Percentiles rank a stretch among this genome's conserved stretches.
These are phyloP conservation scores for Cyberlindnera xishuangbannaensis DNA, from an alignment of 805 yeast species.

Conservation along the genomic window DNA sequence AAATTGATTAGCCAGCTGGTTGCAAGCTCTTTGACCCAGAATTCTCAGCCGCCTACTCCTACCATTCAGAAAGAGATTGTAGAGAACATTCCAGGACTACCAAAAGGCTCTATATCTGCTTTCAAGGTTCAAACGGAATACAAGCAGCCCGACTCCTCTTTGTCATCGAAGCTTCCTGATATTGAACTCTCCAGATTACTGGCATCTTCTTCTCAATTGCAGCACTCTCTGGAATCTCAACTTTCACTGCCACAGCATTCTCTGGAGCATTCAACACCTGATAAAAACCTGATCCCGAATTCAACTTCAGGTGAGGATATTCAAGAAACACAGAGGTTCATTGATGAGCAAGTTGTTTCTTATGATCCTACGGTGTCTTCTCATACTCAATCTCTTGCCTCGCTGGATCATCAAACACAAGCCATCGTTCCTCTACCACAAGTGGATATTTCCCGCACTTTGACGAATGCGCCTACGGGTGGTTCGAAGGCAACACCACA, in stretches of 20 bases:
- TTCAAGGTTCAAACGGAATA: slow-evolving; percentile 23
- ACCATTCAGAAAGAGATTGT: slow-evolving; percentile 4
- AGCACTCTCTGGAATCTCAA: too few relatives aligned
- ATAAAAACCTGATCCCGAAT: too few relatives aligned
- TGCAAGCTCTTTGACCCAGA: slow-evolving; percentile 14
- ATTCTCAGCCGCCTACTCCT: slow-evolving; percentile 7
- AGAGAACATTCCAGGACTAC: slow-evolving; percentile 22
- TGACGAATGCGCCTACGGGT: neutral
- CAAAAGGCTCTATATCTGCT: slow-evolving; percentile 27
- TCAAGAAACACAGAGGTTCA: too few relatives aligned
- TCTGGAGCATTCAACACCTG: too few relatives aligned
- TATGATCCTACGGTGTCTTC: too few relatives aligned
- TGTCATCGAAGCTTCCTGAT: slow-evolving; percentile 5
- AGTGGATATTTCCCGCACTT: too few relatives aligned
- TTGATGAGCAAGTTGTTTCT: neutral
- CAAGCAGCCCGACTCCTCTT: neutral
- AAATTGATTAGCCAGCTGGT: slow-evolving; percentile 23
- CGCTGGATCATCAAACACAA: too few relatives aligned
- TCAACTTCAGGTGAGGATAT: too few relatives aligned
- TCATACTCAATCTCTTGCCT: too few relatives aligned
- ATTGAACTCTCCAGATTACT: slow-evolving; percentile 8
- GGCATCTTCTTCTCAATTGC: slow-evolving; percentile 2
- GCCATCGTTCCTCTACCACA: too few relatives aligned
- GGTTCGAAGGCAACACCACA: slow-evolving; percentile 2
- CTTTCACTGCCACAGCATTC: too few relatives aligned